Evolutionary conservation across 176 grass and related monocot species (phyloP).

Genomic region (Oryza glaberrima): DNA sequence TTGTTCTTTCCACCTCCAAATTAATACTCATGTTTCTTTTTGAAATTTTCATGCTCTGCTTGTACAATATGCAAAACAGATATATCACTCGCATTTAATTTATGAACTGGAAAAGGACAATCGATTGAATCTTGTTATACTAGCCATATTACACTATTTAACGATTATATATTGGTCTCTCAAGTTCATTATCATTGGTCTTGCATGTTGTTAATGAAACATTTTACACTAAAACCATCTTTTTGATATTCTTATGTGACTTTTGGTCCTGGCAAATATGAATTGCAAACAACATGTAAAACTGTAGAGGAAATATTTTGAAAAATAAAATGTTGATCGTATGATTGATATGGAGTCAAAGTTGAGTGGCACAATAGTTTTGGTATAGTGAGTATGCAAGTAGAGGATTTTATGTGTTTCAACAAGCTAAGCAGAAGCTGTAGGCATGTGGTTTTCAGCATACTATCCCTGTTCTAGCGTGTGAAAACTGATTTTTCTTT

Average conservation of each 20-base stretch:
- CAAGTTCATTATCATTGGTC: background rate
- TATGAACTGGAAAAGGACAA: slow-evolving; percentile 1
- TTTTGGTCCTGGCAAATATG: background rate
- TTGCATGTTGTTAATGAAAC: background rate
- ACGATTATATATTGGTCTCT: background rate
- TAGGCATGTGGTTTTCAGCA: background rate
- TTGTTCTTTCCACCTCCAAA: slow-evolving; percentile 1
- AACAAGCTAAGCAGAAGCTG: background rate
- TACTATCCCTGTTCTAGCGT: background rate
- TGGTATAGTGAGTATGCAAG: background rate
- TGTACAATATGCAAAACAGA: background rate
- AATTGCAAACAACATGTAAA: background rate
- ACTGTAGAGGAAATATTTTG: background rate
- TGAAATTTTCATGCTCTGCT: background rate
- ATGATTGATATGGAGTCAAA: background rate
- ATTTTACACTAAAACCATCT: background rate
- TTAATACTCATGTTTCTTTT: background rate
- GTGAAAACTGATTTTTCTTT: background rate
- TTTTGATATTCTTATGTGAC: background rate
- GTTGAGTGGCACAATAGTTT: background rate
- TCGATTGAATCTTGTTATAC: background rate
- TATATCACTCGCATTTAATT: background rate
- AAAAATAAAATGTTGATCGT: background rate
- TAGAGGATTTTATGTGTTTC: too few relatives aligned
- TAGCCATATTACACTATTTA: background rate